Conservation (phyloP, 192 early-diverging fungal genomes). For the Coemansia sp. region DNA sequence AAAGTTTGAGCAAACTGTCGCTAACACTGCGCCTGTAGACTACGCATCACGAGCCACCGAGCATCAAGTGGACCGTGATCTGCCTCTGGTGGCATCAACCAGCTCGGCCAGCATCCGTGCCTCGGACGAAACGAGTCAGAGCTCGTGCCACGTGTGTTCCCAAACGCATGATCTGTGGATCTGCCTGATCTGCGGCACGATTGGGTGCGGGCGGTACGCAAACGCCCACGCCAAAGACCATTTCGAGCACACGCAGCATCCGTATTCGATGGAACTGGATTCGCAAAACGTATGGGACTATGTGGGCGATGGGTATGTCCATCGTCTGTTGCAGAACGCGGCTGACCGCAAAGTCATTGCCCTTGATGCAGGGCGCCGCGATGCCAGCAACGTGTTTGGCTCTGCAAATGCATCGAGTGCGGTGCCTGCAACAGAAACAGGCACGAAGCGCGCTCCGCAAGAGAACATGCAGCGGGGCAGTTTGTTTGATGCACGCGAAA, state of each 20-base stretch:
- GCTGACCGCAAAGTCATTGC: conserved; percentile 92
- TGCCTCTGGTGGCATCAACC: neutral
- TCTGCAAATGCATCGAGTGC: neutral
- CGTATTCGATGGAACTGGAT: conserved; percentile 89
- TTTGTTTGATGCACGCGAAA: conserved; percentile 58
- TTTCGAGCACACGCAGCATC: conserved; percentile 78
- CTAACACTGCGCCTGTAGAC: neutral
- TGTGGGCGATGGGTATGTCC: conserved; percentile 93
- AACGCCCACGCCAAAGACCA: conserved; percentile 87
- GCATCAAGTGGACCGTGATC: neutral
- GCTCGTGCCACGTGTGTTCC: conserved; percentile 76
- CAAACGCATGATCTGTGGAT: conserved; percentile 87
- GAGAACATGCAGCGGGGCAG: conserved; percentile 7
- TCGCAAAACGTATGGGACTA: conserved; percentile 99
- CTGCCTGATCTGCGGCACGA: conserved; percentile 92
- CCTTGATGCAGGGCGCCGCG: conserved; percentile 50
- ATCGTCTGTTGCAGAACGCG: conserved; percentile 89
- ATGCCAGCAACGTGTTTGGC: neutral
- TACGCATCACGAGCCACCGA: too few relatives aligned
- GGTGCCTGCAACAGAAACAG: neutral
- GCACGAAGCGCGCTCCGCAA: neutral
- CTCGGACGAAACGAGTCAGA: conserved; percentile 12
- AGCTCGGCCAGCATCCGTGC: neutral
- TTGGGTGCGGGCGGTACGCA: conserved; percentile 95
- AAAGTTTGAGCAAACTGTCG: conserved; percentile 20